These are phyloP conservation scores for Xylaria acuta DNA, from an alignment of 495 filamentous ascomycete species.

Conservation along the genomic window DNA sequence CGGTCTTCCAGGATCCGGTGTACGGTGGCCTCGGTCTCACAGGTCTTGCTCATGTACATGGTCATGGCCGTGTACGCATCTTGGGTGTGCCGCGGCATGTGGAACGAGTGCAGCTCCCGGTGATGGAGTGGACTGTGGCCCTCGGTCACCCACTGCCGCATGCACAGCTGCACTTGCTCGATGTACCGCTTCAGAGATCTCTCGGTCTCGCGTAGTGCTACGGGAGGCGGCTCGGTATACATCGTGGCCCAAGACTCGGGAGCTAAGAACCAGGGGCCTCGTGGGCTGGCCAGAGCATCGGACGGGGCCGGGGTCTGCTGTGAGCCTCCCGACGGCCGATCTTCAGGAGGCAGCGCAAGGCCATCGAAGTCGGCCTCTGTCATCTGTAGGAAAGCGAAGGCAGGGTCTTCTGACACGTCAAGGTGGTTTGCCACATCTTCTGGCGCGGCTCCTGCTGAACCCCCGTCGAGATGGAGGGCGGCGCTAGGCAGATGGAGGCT, in stretches of 20 bases:
- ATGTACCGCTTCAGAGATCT: constrained; percentile 30
- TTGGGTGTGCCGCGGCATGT: constrained; percentile 36
- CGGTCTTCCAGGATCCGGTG: constrained; percentile 34
- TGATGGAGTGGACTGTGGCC: constrained; percentile 35
- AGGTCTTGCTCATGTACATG: constrained; percentile 29
- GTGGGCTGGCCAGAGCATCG: not conserved
- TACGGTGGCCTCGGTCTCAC: constrained; percentile 22
- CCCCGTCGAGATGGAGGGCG: not conserved
- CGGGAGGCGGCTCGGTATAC: constrained; percentile 10
- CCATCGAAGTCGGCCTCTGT: constrained; percentile 3
- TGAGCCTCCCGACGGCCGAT: not conserved
- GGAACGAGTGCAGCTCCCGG: constrained; percentile 28
- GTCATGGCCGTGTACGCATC: constrained; percentile 34
- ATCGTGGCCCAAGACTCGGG: constrained; percentile 33
- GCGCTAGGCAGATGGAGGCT: not conserved
- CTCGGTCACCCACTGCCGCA: constrained; percentile 36
- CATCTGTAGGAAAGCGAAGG: constrained; percentile 5
- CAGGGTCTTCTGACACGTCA: not conserved
- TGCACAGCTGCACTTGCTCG: constrained; percentile 29
- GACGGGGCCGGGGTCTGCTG: not conserved
- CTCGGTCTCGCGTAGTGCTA: constrained; percentile 1
- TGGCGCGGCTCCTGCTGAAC: not conserved
- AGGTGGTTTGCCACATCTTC: not conserved
- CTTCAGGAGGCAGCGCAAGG: not conserved
- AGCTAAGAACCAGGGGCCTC: constrained; percentile 30